A percentile compares a stretch with the other conserved stretches of the same genome.
Evolutionary conservation across 1,284 basidiomycete species (phyloP).

Genomic region (Grifola frondosa): DNA sequence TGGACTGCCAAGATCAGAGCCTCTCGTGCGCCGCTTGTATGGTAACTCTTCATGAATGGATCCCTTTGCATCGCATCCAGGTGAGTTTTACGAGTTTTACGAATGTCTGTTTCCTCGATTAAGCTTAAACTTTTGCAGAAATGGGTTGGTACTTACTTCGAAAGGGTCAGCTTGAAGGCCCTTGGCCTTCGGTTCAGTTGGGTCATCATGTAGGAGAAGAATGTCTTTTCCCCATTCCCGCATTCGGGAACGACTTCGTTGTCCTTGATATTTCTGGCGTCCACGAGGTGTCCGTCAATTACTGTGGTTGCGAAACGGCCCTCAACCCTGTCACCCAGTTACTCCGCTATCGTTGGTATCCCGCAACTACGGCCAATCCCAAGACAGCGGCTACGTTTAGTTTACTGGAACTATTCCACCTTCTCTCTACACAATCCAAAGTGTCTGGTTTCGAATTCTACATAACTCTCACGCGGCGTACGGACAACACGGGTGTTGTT

Average conservation of each 20-base stretch:
- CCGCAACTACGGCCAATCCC: constrained; percentile 26
- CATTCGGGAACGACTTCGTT: constrained; percentile 20
- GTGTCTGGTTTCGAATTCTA: constrained; percentile 22
- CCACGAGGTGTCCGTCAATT: constrained; percentile 31
- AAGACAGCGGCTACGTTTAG: constrained; percentile 29
- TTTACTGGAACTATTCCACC: constrained; percentile 29
- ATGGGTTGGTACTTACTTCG: constrained; percentile 4
- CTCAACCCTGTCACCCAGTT: constrained; percentile 20
- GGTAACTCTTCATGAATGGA: background rate
- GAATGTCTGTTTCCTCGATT: background rate
- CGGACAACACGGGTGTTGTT: constrained; percentile 9
- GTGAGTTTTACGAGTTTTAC: constrained; percentile 7
- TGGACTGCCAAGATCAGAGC: constrained; percentile 9
- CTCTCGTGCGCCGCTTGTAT: constrained; percentile 8
- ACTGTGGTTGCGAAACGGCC: constrained; percentile 29
- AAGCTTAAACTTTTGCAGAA: background rate
- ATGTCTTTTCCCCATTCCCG: constrained; percentile 5
- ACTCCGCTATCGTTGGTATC: constrained; percentile 27
- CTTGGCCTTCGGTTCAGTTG: constrained; percentile 17
- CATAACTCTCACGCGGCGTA: constrained; percentile 25
- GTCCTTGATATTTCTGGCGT: constrained; percentile 34
- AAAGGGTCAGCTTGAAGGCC: background rate
- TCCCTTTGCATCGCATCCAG: constrained; percentile 13
- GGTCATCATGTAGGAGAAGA: constrained; percentile 19
- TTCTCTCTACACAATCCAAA: constrained; percentile 22